Conservation (phyloP, 768 basidiomycete genomes). For the Zangia roseola region DNA sequence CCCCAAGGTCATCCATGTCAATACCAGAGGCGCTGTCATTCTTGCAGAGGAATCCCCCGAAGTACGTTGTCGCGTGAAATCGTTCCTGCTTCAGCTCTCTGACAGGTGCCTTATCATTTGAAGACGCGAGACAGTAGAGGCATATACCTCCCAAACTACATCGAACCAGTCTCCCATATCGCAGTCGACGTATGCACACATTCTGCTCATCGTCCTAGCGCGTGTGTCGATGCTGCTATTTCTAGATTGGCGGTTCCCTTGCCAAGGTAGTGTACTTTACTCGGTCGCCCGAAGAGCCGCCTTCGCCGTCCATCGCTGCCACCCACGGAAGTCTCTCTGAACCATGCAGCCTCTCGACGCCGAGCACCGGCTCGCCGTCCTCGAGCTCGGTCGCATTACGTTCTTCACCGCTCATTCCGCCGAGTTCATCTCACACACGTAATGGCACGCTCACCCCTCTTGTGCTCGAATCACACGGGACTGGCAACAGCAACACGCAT, state of each 20-base stretch:
- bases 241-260: constrained; percentile 91
- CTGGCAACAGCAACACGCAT: constrained; percentile 3
- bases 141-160: constrained; percentile 96
- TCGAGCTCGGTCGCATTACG: constrained; percentile 6
- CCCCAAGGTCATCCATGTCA: constrained; percentile 88
- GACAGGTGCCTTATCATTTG: constrained; percentile 10
- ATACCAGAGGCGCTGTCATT: constrained; percentile 92
- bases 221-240: constrained; percentile 1
- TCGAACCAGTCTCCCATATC: constrained; percentile 96
- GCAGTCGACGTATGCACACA: constrained; percentile 83
- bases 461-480: constrained; percentile 55
- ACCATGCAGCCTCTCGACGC: constrained; percentile 44
- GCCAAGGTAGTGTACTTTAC: constrained; percentile 99
- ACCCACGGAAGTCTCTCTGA: constrained; percentile 55
- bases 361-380: constrained; percentile 28
- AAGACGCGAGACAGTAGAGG: constrained; percentile 93
- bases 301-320: constrained; percentile 67
- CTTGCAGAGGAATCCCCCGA: constrained; percentile 92
- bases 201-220: neutral
- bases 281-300: constrained; percentile 83
- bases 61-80: constrained; percentile 44
- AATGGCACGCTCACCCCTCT: constrained; percentile 84
- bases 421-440: constrained; percentile 35
- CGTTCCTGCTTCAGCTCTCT: constrained; percentile 8
- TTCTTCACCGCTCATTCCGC: constrained; percentile 28